Evolutionary conservation across 2,329 filamentous ascomycete genomes (phyloP).

Genomic region (Scytalidium lignicola): DNA sequence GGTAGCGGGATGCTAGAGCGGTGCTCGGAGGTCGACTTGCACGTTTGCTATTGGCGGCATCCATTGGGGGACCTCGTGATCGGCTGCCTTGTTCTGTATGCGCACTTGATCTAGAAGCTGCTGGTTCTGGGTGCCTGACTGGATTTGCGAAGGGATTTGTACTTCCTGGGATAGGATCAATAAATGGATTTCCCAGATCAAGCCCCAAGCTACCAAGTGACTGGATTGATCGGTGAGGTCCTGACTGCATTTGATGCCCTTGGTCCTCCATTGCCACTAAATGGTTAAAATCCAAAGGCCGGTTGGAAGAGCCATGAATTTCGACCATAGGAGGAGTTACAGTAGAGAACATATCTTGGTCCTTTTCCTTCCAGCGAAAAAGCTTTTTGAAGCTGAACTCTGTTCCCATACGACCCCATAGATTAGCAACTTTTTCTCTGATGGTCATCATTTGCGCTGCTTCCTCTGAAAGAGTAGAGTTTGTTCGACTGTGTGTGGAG

Average conservation of each 20-base stretch:
- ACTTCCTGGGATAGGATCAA: conserved; percentile 2
- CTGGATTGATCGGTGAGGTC: conserved; percentile 16
- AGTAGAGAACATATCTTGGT: conserved; percentile 30
- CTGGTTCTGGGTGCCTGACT: conserved; percentile 17
- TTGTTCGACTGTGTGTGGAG: conserved; percentile 34
- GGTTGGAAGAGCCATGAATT: conserved; percentile 16
- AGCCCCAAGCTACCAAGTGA: conserved; percentile 20
- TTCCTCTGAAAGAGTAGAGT: conserved; percentile 23
- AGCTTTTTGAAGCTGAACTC: conserved; percentile 35
- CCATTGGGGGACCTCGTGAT: conserved; percentile 43
- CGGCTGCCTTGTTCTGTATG: conserved; percentile 44
- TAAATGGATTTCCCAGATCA: conserved; percentile 20
- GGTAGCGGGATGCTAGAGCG: conserved; percentile 17
- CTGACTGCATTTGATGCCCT: conserved; percentile 20
- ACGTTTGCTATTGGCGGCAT: conserved; percentile 7
- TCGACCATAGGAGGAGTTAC: conserved; percentile 19
- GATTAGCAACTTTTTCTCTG: conserved; percentile 36
- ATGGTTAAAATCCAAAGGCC: conserved; percentile 19
- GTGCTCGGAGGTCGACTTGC: conserved; percentile 19
- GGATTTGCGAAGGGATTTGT: conserved; percentile 16
- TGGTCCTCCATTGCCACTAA: conserved; percentile 23
- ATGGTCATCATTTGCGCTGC: conserved; percentile 9
- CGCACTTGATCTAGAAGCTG: conserved; percentile 29
- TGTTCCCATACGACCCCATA: conserved; percentile 39
- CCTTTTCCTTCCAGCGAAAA: conserved; percentile 24